Evolutionary conservation across 2,329 filamentous ascomycete species (phyloP).

Genomic region (Beauveria bassiana): DNA sequence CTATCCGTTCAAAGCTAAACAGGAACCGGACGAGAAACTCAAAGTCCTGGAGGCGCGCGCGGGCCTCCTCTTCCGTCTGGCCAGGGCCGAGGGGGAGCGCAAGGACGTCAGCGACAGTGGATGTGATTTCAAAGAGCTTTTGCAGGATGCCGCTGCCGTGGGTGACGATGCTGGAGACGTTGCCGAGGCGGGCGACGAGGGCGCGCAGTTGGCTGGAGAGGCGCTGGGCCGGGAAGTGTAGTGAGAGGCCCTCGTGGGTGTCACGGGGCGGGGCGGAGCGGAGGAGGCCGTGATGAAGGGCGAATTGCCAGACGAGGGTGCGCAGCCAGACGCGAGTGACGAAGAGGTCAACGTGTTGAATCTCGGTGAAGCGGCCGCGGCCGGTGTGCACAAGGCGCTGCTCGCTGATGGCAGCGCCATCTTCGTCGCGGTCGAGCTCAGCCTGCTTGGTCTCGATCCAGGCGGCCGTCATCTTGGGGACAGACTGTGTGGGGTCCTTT

Average conservation of each 20-base stretch:
- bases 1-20: slow-evolving; percentile 39
- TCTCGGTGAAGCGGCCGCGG: slow-evolving; percentile 24
- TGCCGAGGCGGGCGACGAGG: slow-evolving; percentile 28
- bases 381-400: slow-evolving; percentile 18
- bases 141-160: slow-evolving; percentile 50
- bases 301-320: slow-evolving; percentile 34
- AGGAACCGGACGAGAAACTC: slow-evolving; percentile 43
- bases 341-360: slow-evolving; percentile 34
- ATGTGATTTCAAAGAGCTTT: slow-evolving; percentile 53
- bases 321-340: slow-evolving; percentile 34
- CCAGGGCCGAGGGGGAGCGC: slow-evolving; percentile 37
- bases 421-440: slow-evolving; percentile 31
- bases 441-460: slow-evolving; percentile 35
- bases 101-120: slow-evolving; percentile 51
- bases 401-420: slow-evolving; percentile 22
- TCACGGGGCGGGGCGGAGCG: slow-evolving; percentile 24
- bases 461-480: slow-evolving; percentile 23
- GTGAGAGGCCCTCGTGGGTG: slow-evolving; percentile 29
- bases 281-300: slow-evolving; percentile 31
- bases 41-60: slow-evolving; percentile 44
- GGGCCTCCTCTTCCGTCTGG: slow-evolving; percentile 33
- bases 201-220: slow-evolving; percentile 31
- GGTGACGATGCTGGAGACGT: slow-evolving; percentile 38
- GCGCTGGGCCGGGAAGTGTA: slow-evolving; percentile 32
- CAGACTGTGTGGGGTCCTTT: slow-evolving; percentile 16